A percentile compares a stretch with the other conserved stretches of the same genome.
phyloP scores from a whole-genome alignment of 73 alveolate species.

The Uronychia binucleata region DNA sequence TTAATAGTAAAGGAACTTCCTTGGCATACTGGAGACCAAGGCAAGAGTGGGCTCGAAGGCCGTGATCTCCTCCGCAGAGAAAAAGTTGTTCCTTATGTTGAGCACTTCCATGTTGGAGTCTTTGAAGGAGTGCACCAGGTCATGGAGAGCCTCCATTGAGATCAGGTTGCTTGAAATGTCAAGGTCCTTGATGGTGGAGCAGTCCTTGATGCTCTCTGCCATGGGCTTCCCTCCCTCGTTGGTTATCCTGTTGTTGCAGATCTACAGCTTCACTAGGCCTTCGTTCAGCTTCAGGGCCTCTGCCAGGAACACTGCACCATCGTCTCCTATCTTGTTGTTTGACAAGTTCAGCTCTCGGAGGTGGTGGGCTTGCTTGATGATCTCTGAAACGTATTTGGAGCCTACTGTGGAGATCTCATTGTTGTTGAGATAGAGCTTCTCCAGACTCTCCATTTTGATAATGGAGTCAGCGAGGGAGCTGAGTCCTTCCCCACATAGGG shows the following conservation, averaged over 20 bases:
- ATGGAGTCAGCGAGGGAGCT: constrained; percentile 18
- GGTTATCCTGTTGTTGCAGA: constrained; percentile 41
- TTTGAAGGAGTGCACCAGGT: constrained; percentile 50
- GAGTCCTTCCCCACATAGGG: constrained; percentile 54
- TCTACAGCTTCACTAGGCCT: constrained; percentile 31
- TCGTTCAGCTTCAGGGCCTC: constrained; percentile 23
- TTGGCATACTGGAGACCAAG: constrained; percentile 44
- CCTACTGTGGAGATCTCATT: constrained; percentile 44
- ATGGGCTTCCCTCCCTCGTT: constrained; percentile 47
- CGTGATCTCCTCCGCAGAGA: constrained; percentile 59
- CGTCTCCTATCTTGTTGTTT: constrained; percentile 49
- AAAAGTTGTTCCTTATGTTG: constrained; percentile 48
- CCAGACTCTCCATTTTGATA: constrained; percentile 16
- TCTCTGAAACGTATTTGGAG: constrained; percentile 28
- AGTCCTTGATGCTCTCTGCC: constrained; percentile 25
- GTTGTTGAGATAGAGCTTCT: constrained; percentile 52
- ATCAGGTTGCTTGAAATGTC: constrained; percentile 51
- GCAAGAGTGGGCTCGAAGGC: constrained; percentile 53
- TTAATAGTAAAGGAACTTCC: constrained; percentile 50
- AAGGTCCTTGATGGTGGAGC: constrained; percentile 35
- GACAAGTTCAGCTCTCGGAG: constrained; percentile 47
- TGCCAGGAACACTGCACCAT: constrained; percentile 45
- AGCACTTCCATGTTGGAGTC: constrained; percentile 45
- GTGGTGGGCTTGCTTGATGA: constrained; percentile 7
- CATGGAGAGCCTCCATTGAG: constrained; percentile 57